phyloP scores from a whole-genome alignment of 2,329 filamentous ascomycete genomes.

The Alternaria angustiovoidea region DNA sequence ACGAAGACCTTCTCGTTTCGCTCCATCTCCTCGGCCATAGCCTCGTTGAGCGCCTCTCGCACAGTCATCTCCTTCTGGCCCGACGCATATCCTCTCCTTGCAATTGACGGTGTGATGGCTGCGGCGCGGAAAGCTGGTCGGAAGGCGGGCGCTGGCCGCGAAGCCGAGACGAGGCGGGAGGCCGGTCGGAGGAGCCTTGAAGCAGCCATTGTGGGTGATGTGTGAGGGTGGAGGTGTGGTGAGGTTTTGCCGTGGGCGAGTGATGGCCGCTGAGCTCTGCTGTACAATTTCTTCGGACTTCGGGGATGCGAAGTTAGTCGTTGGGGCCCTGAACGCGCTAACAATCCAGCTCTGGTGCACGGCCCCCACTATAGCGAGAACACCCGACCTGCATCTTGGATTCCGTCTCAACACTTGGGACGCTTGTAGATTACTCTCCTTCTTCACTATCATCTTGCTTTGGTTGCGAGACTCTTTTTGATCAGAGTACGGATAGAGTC shows the following conservation, averaged over 20 bases:
- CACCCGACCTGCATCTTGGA: slow-evolving; percentile 12
- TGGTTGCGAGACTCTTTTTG: no score
- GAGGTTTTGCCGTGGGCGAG: slow-evolving; percentile 32
- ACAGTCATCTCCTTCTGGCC: slow-evolving; percentile 93
- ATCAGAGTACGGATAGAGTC: neutral
- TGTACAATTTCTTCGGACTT: slow-evolving; percentile 35
- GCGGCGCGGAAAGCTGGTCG: slow-evolving; percentile 62
- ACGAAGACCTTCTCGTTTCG: slow-evolving; percentile 93
- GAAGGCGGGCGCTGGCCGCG: slow-evolving; percentile 59
- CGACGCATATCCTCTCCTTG: slow-evolving; percentile 65
- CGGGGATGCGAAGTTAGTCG: slow-evolving; percentile 30
- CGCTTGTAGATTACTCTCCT: neutral
- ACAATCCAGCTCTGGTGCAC: slow-evolving; percentile 19
- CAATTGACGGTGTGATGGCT: slow-evolving; percentile 57
- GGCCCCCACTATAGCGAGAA: slow-evolving; percentile 17
- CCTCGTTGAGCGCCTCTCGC: slow-evolving; percentile 96
- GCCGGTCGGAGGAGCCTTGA: slow-evolving; percentile 71
- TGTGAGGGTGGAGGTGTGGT: slow-evolving; percentile 27
- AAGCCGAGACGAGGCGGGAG: slow-evolving; percentile 67
- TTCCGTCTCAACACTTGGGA: neutral
- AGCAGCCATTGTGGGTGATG: slow-evolving; percentile 60
- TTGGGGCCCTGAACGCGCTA: slow-evolving; percentile 21
- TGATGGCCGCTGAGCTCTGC: slow-evolving; percentile 36
- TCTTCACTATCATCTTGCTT: neutral
- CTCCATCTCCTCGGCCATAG: slow-evolving; percentile 96